Conservation (phyloP, 1,284 basidiomycete species). For the Ganoderma lingzhi region DNA sequence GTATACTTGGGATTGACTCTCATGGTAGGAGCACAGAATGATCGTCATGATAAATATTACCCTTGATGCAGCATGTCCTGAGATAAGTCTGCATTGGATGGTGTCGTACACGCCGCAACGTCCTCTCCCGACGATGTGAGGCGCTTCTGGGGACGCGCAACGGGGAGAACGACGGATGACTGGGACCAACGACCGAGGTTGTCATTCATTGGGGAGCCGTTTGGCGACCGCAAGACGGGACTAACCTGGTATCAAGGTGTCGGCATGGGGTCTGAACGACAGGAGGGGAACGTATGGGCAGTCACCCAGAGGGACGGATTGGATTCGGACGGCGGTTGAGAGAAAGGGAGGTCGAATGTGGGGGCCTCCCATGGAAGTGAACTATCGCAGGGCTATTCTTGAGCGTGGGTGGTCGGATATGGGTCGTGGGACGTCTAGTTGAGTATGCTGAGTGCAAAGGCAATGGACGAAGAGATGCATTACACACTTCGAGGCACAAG, state of each 20-base stretch:
- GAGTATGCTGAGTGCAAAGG: neutral
- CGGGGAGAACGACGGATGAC: neutral
- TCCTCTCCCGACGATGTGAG: neutral
- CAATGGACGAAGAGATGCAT: neutral
- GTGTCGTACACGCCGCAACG: neutral
- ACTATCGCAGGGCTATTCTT: slow-evolving; percentile 7
- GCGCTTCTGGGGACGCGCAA: neutral
- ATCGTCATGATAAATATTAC: neutral
- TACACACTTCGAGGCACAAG: neutral
- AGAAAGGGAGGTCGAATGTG: neutral
- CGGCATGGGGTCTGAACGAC: neutral
- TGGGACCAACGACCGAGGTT: neutral
- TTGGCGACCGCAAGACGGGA: neutral
- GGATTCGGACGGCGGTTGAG: neutral
- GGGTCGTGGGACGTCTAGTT: neutral
- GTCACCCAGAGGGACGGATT: neutral
- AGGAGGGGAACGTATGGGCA: neutral
- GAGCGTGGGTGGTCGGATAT: slow-evolving; percentile 7
- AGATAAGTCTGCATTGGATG: neutral
- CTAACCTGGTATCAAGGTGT: neutral
- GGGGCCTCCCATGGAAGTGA: neutral
- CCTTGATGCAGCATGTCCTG: neutral
- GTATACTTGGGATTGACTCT: slow-evolving; percentile 4
- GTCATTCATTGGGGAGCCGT: neutral
- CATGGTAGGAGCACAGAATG: neutral